Evolutionary conservation across 164 flowering plant species (phyloP), one percentile per base, ranked within the genome.

Genomic region (Magnolia kwangsiensis): DNA sequence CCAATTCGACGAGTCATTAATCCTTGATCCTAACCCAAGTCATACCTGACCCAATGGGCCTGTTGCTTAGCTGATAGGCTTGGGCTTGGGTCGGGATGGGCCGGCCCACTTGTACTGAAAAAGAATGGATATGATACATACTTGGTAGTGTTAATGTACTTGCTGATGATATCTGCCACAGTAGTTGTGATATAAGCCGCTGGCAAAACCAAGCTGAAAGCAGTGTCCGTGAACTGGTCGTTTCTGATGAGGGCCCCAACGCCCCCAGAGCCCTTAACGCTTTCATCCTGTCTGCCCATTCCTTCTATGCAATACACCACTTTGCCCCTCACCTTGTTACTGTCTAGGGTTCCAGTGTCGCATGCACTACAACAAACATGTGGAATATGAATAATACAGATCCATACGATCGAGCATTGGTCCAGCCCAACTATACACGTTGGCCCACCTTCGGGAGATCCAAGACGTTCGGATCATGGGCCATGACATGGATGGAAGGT

Each of bases 81-180:
- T 37, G 45, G 45, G 45, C 6, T 37, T 37, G 45, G 45, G 45
- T 37, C 29, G 29, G 29, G 29, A 27, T 37, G 45, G 45, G 4
- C 7, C 4, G 45, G 45, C 0, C 45, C 45, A 37, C 7, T 37
- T 37, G 45, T 37, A 37, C 45, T 23, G 49, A 16, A 68, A 24
- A 24, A 14, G 24, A 68, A 23, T 20, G 31, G 20, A 24, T 8
- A 31, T 3, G 7, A 50, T 20, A 71, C 80, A 4, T 84, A 90
- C 97, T 82, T 83, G 76, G 92, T 86, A 14, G 91, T 80, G 77
- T 87, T 90, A 76, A 91, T 87, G 75, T 92, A 92, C 0, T 63
- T 72, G 13, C 80, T 83, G 21, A 90, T 82, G 50, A 49, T 72
- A 8, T 29, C 5, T 11, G 86, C 88, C 19, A 50, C 77, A 1